Percentiles rank a stretch among this genome's conserved stretches.
These are phyloP conservation scores for Dentipellis fragilis DNA, from an alignment of 768 basidiomycete genomes.

Conservation along the genomic window DNA sequence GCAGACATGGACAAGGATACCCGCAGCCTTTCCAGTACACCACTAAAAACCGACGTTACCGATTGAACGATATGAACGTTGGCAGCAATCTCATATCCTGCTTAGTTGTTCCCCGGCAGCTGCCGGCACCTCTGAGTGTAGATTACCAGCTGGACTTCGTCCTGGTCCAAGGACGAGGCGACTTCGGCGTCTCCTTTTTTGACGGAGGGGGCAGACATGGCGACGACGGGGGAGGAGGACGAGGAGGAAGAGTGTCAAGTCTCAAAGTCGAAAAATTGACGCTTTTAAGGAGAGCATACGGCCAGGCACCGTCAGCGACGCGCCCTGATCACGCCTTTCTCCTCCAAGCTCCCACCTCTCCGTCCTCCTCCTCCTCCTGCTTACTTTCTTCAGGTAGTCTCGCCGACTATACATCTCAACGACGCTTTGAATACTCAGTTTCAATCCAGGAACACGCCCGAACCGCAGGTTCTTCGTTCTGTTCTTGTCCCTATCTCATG, in stretches of 20 bases:
- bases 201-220: conserved; percentile 10
- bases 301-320: background rate
- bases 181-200: conserved; percentile 17
- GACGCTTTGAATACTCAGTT: no score
- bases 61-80: conserved; percentile 29
- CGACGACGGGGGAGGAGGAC: background rate
- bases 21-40: conserved; percentile 80
- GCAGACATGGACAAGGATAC: conserved; percentile 48
- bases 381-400: no score
- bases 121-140: conserved; percentile 8
- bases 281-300: background rate
- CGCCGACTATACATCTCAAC: no score
- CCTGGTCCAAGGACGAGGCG: conserved; percentile 26
- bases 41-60: conserved; percentile 66
- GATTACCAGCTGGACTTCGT: conserved; percentile 53
- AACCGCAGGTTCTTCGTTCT: no score
- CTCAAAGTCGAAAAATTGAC: background rate
- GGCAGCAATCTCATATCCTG: conserved; percentile 17
- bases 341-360: no score
- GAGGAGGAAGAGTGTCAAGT: background rate
- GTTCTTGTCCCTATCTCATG: no score
- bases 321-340: no score
- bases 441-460: no score
- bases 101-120: conserved; percentile 19
- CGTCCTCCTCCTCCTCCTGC: no score